Evolutionary conservation across 1,284 basidiomycete genomes (phyloP), one percentile per base, ranked within the genome.

Genomic region (Tilletia walkeri): DNA sequence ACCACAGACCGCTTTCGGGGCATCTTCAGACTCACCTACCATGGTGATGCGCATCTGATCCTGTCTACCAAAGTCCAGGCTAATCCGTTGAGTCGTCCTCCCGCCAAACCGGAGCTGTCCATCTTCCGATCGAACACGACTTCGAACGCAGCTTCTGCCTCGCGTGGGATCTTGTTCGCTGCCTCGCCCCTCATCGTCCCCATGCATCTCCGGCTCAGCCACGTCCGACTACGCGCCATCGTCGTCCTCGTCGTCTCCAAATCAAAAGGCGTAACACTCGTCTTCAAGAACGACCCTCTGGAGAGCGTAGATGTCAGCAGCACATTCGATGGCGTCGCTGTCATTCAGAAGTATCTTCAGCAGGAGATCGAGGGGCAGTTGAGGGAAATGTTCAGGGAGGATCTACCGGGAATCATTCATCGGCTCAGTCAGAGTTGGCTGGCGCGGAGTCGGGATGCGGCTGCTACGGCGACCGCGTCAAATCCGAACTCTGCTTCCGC

Each of bases 211-310:
- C 91, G 94, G n/a, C 90, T 99, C 6, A 97, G 94, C 4, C 89
- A 92, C 79, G 92, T 99, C 84, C 91, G 91, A 75, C 90, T 99
- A 47, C 91, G 90, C 77, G 96, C 95, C 45, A 98, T 98, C 80
- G 92, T 99, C 77, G 95, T 99, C 73, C 89, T 99, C 65, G 95
- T 99, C 79, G 93, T 99, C 68, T 97, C 94, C 36, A 93, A 93
- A 92, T 83, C 76, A 0, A 98, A 98, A 82, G 96, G 96, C 66
- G 97, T 99, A 84, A 99, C 96, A 0, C 89, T 99, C 63, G 96
- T 99, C 34, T 99, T 99, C 90, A 99, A 99, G 86, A 99, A 97
- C 69, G 96, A 99, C 85, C 96, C 96, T 0, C 88, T 99, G 24
- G 95, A 99, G 85, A 94, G 94, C 78, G 94, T 99, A 69, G 92